Evolutionary conservation across 2,329 filamentous ascomycete species (phyloP), one percentile per base, ranked within the genome.

Genomic region (Coniella vitis): DNA sequence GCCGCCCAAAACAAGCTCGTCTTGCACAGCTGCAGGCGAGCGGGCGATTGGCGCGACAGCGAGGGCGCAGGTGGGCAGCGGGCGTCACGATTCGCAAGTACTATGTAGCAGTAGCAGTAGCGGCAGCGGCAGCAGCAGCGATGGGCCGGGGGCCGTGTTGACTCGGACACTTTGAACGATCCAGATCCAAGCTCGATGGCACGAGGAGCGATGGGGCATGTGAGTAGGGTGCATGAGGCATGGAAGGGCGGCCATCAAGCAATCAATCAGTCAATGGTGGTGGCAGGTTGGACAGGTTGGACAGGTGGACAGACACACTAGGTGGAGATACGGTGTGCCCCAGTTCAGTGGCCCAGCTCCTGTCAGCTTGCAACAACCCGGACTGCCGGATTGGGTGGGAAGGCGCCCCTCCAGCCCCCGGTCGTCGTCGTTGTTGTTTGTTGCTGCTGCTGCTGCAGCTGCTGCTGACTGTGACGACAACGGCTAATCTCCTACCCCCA

Each of bases 1-100:
- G 25, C 25, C 25, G 16, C 16, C 7, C 16, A 39, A 41, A 31
- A 31, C 13, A 31, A 12, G 38, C 38, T 25, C 17, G 38, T 31
- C 17, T 63, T 62, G 60, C 58, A 61, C 57, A 52, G 54, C 42
- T 50, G 53, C 57, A 55, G 56, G 56, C 45, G 57, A 59, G 54
- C 45, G 57, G 59, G 54, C 55, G 47, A 56, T 54, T 55, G 53
- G 60, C 55, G 54, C 53, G 54, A 54, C 51, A 56, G 47, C 47
- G 44, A 47, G 29, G 44, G 39, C 25, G 45, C 38, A 41, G 34
- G n/a, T n/a, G n/a, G n/a, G 25, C 25, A 29, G 25, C 25, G 25
- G 25, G 25, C 25, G 25, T 29, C 25, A 29, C 25, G 25, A 29
- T 29, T 51, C 41, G 41, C 44, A 25, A 35, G 14, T 42, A 36